Base-by-base conservation (phyloP, 2,329 filamentous ascomycete genomes). In the Ceratocystis ficicola region DNA sequence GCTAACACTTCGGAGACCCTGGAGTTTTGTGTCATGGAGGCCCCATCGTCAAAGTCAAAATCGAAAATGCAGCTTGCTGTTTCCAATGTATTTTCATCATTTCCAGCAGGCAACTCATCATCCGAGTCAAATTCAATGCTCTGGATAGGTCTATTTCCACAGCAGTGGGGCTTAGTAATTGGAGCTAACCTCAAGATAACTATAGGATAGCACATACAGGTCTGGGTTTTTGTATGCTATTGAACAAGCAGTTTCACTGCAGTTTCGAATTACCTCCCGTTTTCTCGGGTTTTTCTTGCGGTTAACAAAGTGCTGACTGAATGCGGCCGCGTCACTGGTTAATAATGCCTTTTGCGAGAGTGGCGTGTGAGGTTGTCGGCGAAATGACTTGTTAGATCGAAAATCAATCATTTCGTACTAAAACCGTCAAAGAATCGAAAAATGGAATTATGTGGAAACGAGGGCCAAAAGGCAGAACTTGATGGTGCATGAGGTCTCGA, bases 21-120 rank as follows among this genome's bases (percentile, higher is more conserved):
- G 5, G 55, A 8, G 1, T 32, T 50, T 22, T 55, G 62, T 8
- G 28, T n/a, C 4, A 36, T n/a, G 7, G 44, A 64, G 46, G 32
- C n/a, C 17, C 57, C 55, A 8, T 65, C 52, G 30, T 65, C 64
- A 36, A 65, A 65, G n/a, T 61, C 64, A 61, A 65, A 65, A 48
- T 65, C 64, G 22, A 65, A 65, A n/a, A 65, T 61, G 3, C 28
- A 55, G 17, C 55, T 22, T 3, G 44, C 15, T 20, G 32, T 52
- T 17, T 65, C 64, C 5, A 57, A 57, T 2, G 28, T 52, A 28
- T n/a, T 41, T 32, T 17, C 28, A 22, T 60, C 15, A 22, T 5
- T 5, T 36, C 36, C 5, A 15, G 17, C n/a, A 17, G 3, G 44
- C 28, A 50, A 15, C 20, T 25, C 44, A 32, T 8, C 44, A 6